Base-by-base conservation (phyloP, 352 stramenopile genomes). In the Pythium rhizo-oryzae region DNA sequence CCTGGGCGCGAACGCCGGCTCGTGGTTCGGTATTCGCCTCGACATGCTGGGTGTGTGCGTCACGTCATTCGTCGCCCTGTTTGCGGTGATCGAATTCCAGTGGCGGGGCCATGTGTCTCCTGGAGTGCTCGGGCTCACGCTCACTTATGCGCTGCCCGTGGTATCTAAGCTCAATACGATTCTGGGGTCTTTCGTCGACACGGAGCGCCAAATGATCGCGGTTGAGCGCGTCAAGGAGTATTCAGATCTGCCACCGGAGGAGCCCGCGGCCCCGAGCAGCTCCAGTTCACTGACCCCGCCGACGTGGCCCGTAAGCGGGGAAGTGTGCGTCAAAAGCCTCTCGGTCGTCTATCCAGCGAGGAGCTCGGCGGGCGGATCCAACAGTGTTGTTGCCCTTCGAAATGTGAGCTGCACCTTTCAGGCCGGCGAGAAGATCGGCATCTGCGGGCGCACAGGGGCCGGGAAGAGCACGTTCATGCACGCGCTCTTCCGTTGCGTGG, bases 151-250 rank as follows among this genome's bases (percentile, higher is more conserved):
- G 15, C 72, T 96, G 21, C 90, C 90, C 0, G 89, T 98, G 50
- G 89, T 97, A 7, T 82, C 81, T 9, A 96, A 95, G 57, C 68
- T 97, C n/a, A 97, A 96, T 49, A 79, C 84, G 0, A 81, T 95
- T 19, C 72, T 97, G 16, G 87, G 85, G 6, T 91, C 83, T 30
- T 95, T 97, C 25, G 76, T 95, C 37, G 89, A 94, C 52, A 96
- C 91, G 1, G 92, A 98, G 72, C 90, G 93, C 25, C 85, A 97
- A 44, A 96, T 97, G 86, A 93, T 97, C n/a, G 82, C 85, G 7
- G 90, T 97, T 16, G 91, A 98, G 71, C 87, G 92, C 18, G 79
- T 97, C 28, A 83, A 87, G 33, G 90, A 97, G 70, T 97, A 97
- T 75, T 62, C 72, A 0, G 74, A 79, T 54, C 57, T 96, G 9